phyloP scores from a whole-genome alignment of 139 green algal genomes.

The Chlorella sorokiniana region DNA sequence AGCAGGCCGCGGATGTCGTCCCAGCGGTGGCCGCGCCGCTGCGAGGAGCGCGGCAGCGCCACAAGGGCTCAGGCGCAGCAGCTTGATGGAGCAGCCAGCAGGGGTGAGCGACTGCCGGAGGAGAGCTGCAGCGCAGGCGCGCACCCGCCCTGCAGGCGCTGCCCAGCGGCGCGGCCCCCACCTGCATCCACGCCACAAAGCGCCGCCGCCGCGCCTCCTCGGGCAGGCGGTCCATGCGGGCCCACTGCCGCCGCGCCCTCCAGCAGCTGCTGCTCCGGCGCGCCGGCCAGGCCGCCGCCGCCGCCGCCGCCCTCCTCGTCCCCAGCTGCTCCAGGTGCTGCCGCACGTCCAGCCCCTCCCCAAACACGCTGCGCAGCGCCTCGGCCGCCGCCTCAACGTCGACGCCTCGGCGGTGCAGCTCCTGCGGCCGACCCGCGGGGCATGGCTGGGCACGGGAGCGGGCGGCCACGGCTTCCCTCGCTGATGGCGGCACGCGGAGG shows the following conservation, averaged over 20 bases:
- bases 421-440: neutral
- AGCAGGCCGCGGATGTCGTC: constrained; percentile 17
- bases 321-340: constrained; percentile 29
- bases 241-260: constrained; percentile 35
- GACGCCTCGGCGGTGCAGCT: constrained; percentile 48
- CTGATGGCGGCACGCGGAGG: no score
- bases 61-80: neutral
- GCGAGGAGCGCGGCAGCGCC: neutral
- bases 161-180: constrained; percentile 27
- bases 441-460: neutral
- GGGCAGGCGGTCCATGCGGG: constrained; percentile 16
- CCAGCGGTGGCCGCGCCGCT: constrained; percentile 19
- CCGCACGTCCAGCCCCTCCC: constrained; percentile 35
- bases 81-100: neutral
- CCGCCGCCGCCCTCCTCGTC: neutral
- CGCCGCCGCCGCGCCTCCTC: constrained; percentile 42
- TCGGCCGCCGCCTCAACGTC: neutral
- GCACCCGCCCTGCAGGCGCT: neutral
- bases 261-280: constrained; percentile 40
- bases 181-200: constrained; percentile 51
- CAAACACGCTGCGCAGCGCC: constrained; percentile 48
- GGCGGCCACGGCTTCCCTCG: neutral
- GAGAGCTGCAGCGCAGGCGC: no score
- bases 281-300: neutral
- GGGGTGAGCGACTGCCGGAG: no score